Evolutionary conservation across 345 rosid species (phyloP).

Genomic region (Cardamine occulta): DNA sequence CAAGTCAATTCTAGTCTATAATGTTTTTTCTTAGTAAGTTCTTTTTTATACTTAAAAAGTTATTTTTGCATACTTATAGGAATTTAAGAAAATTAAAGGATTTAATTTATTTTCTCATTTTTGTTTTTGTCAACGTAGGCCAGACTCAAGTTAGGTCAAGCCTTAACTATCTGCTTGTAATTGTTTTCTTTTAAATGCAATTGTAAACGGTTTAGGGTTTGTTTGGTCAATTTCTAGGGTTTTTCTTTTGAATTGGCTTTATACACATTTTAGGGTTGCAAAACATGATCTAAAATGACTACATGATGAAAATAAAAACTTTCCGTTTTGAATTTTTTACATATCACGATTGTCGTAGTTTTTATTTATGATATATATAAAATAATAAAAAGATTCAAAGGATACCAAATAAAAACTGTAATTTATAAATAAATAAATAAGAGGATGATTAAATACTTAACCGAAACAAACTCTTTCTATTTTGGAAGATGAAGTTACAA

Average conservation of each 20-base stretch:
- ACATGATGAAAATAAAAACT: background rate
- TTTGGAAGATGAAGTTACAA: background rate
- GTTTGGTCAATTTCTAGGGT: background rate
- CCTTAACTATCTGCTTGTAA: background rate
- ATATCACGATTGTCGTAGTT: background rate
- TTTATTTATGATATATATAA: background rate
- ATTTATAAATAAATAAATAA: background rate
- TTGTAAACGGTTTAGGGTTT: constrained; percentile 17
- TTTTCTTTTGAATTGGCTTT: background rate
- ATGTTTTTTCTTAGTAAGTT: background rate
- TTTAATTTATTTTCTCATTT: background rate
- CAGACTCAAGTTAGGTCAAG: constrained; percentile 15
- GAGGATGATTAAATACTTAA: background rate
- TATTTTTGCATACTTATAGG: background rate
- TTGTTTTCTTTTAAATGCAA: background rate
- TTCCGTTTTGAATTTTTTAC: background rate
- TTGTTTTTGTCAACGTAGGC: constrained; percentile 24
- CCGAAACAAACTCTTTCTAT: background rate
- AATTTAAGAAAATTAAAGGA: background rate
- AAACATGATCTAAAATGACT: background rate
- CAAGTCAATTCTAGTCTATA: background rate
- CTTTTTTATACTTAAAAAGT: background rate
- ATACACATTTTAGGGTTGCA: constrained; percentile 10
- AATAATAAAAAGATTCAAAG: background rate
- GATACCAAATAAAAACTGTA: background rate